phyloP scores from a whole-genome alignment of 192 early-diverging fungal genomes.

The Umbelopsis vinacea region DNA sequence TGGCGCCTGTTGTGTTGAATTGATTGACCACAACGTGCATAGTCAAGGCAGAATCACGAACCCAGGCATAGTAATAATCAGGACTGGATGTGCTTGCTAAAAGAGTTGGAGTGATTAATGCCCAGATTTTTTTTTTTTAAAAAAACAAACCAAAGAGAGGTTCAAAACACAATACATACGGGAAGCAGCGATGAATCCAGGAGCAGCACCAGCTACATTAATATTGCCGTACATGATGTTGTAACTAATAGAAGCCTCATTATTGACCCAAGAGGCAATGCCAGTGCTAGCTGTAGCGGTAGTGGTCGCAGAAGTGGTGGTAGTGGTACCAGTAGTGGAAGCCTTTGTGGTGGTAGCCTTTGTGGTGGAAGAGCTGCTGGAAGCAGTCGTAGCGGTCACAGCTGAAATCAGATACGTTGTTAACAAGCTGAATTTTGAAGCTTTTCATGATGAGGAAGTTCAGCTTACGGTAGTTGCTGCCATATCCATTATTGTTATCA shows the following conservation, averaged over 20 bases:
- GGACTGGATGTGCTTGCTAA: slow-evolving; percentile 40
- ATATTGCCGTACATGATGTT: slow-evolving; percentile 29
- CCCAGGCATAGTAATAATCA: slow-evolving; percentile 82
- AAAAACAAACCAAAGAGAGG: background rate
- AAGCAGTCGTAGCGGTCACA: slow-evolving; percentile 14
- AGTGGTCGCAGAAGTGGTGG: slow-evolving; percentile 6
- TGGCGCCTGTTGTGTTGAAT: slow-evolving; percentile 25
- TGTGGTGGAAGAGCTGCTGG: background rate
- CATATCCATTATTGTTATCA: slow-evolving; percentile 35
- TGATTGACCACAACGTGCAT: slow-evolving; percentile 43
- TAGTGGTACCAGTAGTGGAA: slow-evolving; percentile 7
- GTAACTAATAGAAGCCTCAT: slow-evolving; percentile 23
- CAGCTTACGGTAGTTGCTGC: slow-evolving; percentile 21
- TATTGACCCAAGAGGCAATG: slow-evolving; percentile 1
- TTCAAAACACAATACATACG: background rate
- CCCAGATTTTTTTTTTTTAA: background rate
- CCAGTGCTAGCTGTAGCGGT: slow-evolving; percentile 12
- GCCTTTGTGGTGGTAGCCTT: background rate
- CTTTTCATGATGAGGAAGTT: background rate
- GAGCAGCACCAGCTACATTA: slow-evolving; percentile 23
- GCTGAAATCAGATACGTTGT: background rate
- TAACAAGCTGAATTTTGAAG: background rate
- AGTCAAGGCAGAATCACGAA: slow-evolving; percentile 65
- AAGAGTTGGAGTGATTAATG: background rate
- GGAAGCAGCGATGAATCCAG: slow-evolving; percentile 40